Evolutionary conservation across 768 basidiomycete genomes (phyloP).

Genomic region (Serendipita vermifera): DNA sequence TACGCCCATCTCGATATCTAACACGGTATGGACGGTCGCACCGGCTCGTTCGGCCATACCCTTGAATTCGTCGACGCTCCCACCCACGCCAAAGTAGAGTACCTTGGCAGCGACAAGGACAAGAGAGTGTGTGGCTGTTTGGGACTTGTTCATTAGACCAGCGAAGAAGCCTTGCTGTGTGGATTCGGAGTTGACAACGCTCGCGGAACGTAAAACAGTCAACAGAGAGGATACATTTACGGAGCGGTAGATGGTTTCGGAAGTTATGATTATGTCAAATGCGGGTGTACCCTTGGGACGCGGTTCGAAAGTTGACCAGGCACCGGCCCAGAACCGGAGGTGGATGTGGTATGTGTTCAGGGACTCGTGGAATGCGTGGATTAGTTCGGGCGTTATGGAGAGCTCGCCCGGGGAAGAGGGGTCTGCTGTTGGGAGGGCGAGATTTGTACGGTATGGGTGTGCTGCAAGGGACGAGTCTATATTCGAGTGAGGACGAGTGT

Average conservation of each 20-base stretch:
- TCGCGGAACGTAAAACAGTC: slow-evolving; percentile 21
- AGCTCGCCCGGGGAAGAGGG: slow-evolving; percentile 39
- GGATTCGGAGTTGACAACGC: not conserved
- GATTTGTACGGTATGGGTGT: not conserved
- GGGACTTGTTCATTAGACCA: slow-evolving; percentile 8
- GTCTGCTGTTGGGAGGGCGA: not conserved
- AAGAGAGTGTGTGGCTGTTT: slow-evolving; percentile 18
- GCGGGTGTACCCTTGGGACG: slow-evolving; percentile 2
- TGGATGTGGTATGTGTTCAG: slow-evolving; percentile 41
- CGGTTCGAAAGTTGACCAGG: slow-evolving; percentile 53
- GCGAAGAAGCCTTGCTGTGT: slow-evolving; percentile 21
- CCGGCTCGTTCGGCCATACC: slow-evolving; percentile 33
- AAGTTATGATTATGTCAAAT: slow-evolving; percentile 70
- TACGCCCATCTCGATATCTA: slow-evolving; percentile 56
- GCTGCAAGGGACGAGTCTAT: not conserved
- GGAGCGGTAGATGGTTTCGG: slow-evolving; percentile 81
- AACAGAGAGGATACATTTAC: slow-evolving; percentile 52
- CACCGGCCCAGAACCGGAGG: slow-evolving; percentile 67
- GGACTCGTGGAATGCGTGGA: slow-evolving; percentile 49
- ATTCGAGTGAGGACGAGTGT: too few species aligned
- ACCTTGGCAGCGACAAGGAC: slow-evolving; percentile 85
- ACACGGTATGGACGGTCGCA: slow-evolving; percentile 40
- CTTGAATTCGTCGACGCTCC: slow-evolving; percentile 68
- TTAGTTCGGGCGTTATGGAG: slow-evolving; percentile 49
- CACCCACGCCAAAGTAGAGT: slow-evolving; percentile 91